A percentile compares a stretch with the other conserved stretches of the same genome.
These are phyloP conservation scores for Talaromyces albobiverticillius DNA, from an alignment of 2,329 filamentous ascomycete species.

Conservation along the genomic window DNA sequence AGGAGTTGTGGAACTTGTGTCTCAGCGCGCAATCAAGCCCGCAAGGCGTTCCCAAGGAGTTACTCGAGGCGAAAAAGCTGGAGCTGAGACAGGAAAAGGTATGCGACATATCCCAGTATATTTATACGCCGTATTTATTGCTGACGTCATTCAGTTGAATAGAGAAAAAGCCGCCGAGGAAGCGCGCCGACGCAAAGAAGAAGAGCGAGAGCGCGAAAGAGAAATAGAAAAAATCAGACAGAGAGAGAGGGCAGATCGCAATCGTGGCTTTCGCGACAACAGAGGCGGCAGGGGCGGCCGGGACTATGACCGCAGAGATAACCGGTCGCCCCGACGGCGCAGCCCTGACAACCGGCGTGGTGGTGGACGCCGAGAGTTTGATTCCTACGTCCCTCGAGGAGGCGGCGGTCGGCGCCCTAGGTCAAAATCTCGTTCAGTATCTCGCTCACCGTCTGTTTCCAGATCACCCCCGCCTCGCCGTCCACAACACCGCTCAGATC, in stretches of 20 bases:
- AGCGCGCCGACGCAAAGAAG: slow-evolving; percentile 67
- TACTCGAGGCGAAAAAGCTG: slow-evolving; percentile 92
- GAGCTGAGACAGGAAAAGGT: slow-evolving; percentile 96
- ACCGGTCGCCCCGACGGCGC: slow-evolving; percentile 50
- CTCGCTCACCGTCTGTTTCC: slow-evolving; percentile 29
- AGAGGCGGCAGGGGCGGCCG: slow-evolving; percentile 38
- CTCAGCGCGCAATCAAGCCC: slow-evolving; percentile 85
- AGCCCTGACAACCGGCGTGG: slow-evolving; percentile 42
- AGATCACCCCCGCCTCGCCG: slow-evolving; percentile 32
- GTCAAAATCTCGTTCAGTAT: slow-evolving; percentile 26
- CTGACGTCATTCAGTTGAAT: slow-evolving; percentile 59
- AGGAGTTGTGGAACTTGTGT: slow-evolving; percentile 88
- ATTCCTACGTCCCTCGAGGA: slow-evolving; percentile 56
- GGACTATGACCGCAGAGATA: slow-evolving; percentile 39
- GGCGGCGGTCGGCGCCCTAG: slow-evolving; percentile 36
- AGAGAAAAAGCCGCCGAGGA: slow-evolving; percentile 79
- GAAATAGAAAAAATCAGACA: slow-evolving; percentile 67
- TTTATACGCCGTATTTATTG: background rate
- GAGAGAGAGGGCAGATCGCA: slow-evolving; percentile 40
- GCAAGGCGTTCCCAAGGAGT: slow-evolving; percentile 88
- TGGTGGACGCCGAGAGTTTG: slow-evolving; percentile 50
- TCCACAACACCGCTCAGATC: slow-evolving; percentile 23
- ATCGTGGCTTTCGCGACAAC: slow-evolving; percentile 28
- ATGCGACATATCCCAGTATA: background rate
- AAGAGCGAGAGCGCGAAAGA: slow-evolving; percentile 67